Conservation (phyloP, 2,329 filamentous ascomycete species). For the Botrytis fabae region DNA sequence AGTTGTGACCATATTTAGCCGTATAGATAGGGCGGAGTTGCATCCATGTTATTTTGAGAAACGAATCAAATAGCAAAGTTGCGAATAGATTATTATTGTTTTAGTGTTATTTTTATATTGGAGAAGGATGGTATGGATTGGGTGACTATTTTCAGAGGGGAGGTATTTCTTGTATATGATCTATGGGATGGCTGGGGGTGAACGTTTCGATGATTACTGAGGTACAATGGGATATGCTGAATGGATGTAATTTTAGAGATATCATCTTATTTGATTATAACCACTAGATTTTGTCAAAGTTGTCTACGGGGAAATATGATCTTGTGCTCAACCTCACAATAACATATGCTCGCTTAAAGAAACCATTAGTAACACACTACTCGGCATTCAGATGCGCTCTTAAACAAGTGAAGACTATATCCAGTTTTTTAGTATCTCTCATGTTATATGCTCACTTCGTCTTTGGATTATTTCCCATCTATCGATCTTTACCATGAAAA, state of each 20-base stretch:
- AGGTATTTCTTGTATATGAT: accelerated
- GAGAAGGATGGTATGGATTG: no score
- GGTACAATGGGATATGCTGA: background rate
- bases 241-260: accelerated
- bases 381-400: accelerated
- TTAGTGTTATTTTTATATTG: no score
- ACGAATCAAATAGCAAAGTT: no score
- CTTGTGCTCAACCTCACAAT: background rate
- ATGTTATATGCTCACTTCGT: background rate
- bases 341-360: background rate
- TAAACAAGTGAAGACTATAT: accelerated
- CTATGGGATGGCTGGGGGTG: no score
- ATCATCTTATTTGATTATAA: background rate
- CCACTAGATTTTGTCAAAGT: accelerated
- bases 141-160: no score
- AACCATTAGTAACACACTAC: background rate
- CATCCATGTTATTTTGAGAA: no score
- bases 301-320: background rate
- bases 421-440: background rate
- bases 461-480: accelerated
- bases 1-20: background rate
- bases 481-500: background rate
- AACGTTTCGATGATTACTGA: no score
- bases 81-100: no score
- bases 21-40: background rate